Conservation (phyloP, 2,329 filamentous ascomycete species). For the Leptoxyphium fumago region DNA sequence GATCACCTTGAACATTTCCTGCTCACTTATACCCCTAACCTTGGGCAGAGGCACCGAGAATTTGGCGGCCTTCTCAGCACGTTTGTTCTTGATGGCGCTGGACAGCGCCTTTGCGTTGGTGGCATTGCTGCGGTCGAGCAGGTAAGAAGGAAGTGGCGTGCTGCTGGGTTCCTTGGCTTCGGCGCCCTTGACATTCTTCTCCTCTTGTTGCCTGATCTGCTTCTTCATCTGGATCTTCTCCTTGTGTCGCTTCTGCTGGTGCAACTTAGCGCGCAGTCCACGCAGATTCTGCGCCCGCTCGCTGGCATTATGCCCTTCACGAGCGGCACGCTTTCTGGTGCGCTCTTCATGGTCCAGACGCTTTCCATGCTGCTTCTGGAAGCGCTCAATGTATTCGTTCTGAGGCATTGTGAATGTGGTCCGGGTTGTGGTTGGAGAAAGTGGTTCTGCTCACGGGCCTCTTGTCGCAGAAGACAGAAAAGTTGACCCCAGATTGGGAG, state of each 20-base stretch:
- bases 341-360: slow-evolving; percentile 77
- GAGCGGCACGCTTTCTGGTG: slow-evolving; percentile 68
- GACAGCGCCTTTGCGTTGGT: slow-evolving; percentile 61
- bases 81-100: slow-evolving; percentile 88
- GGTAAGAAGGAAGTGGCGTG: slow-evolving; percentile 78
- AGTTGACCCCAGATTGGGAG: not conserved
- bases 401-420: slow-evolving; percentile 45
- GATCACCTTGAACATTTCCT: slow-evolving; percentile 96
- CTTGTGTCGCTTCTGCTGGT: slow-evolving; percentile 83
- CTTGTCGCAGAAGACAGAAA: not conserved
- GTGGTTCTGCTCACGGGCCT: not conserved
- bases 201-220: slow-evolving; percentile 85
- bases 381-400: slow-evolving; percentile 67
- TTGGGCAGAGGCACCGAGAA: slow-evolving; percentile 88
- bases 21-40: slow-evolving; percentile 82
- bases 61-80: slow-evolving; percentile 82
- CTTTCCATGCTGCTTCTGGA: slow-evolving; percentile 44
- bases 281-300: slow-evolving; percentile 87
- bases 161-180: slow-evolving; percentile 63
- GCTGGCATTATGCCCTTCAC: slow-evolving; percentile 77
- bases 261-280: slow-evolving; percentile 80
- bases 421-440: not conserved
- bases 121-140: slow-evolving; percentile 67
- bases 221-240: slow-evolving; percentile 99
- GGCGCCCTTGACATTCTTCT: slow-evolving; percentile 82